Evolutionary conservation across 1,284 basidiomycete species (phyloP), one percentile per base, ranked within the genome.

Genomic region (Meripilus lineatus): DNA sequence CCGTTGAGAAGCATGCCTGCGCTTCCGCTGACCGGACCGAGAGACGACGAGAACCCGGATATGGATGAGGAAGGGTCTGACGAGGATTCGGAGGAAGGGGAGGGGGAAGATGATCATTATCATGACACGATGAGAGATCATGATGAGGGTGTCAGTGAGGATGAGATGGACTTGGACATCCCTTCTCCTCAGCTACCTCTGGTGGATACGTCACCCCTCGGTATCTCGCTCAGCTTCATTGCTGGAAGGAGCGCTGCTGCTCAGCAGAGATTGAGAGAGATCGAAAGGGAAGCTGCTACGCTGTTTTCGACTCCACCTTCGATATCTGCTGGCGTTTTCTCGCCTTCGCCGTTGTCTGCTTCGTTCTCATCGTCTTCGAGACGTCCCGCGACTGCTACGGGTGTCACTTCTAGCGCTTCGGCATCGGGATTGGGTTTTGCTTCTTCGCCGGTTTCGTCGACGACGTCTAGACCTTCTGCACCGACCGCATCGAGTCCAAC

Each of bases 1-100:
- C 58, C 67, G 4, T 49, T 79, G 39, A 64, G 68, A 28, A 73
- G 66, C 47, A 68, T 79, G 56, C 77, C 77, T 17, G 72, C 69
- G 20, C 53, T 81, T 40, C 70, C 70, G 20, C 67, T 68, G 63
- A 65, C 70, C 40, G 75, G 75, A 14, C 58, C 51, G 17, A 59
- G 56, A 6, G 65, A 68, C 38, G 67, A 68, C 45, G 70, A 72
- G 25, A 62, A 64, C 36, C 61, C 58, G 32, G 60, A 53, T 23
- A 50, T 67, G 15, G 69, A 60, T 13, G 68, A 68, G 30, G 38
- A 40, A 23, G 38, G 26, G 14, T 67, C 66, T 5, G 67, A 66
- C 26, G 62, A 61, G 1, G 65, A 70, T 2, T 67, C 66, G 5
- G 67, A 66, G 26, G 61, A 61, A 1, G 65, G 69, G 1, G 57